Percentiles rank a stretch among this genome's conserved stretches.
Evolutionary conservation across 2,329 filamentous ascomycete species (phyloP).

Genomic region (Epichloe sibirici): DNA sequence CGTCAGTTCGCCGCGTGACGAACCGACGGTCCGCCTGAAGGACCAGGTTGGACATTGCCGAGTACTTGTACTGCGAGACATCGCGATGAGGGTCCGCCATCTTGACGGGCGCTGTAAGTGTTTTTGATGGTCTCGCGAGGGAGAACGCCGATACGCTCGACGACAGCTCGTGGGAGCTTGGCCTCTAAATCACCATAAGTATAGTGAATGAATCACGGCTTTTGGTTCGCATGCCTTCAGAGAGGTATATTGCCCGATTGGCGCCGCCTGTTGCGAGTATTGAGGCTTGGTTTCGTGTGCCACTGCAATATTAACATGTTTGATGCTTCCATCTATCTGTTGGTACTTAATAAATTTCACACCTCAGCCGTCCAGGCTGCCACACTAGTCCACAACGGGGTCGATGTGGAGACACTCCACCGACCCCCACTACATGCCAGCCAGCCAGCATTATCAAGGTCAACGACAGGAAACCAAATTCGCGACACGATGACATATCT

Average conservation of each 20-base stretch:
- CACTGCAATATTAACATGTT: neutral
- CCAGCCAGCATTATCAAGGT: neutral
- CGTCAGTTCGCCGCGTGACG: slow-evolving; percentile 81
- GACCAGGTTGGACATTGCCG: slow-evolving; percentile 99
- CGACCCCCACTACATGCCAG: neutral
- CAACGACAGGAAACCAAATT: no score
- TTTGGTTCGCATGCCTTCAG: slow-evolving; percentile 6
- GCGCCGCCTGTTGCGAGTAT: slow-evolving; percentile 13
- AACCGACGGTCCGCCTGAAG: slow-evolving; percentile 98
- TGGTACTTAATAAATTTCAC: slow-evolving; percentile 22
- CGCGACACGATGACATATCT: neutral
- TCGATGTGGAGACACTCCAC: neutral
- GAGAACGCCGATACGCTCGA: slow-evolving; percentile 25
- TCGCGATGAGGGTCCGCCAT: slow-evolving; percentile 69
- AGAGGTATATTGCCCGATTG: slow-evolving; percentile 9
- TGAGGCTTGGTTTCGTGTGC: slow-evolving; percentile 9
- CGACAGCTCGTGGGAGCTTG: slow-evolving; percentile 22
- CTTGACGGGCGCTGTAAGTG: slow-evolving; percentile 21
- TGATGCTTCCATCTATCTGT: neutral
- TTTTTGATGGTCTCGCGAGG: slow-evolving; percentile 14
- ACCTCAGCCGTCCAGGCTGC: slow-evolving; percentile 14
- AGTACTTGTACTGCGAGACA: slow-evolving; percentile 97
- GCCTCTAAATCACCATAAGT: slow-evolving; percentile 23
- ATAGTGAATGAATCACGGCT: slow-evolving; percentile 10
- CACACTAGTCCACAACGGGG: slow-evolving; percentile 4